Evolutionary conservation across 2,329 filamentous ascomycete genomes (phyloP).

Genomic region (Aspergillus neotritici): DNA sequence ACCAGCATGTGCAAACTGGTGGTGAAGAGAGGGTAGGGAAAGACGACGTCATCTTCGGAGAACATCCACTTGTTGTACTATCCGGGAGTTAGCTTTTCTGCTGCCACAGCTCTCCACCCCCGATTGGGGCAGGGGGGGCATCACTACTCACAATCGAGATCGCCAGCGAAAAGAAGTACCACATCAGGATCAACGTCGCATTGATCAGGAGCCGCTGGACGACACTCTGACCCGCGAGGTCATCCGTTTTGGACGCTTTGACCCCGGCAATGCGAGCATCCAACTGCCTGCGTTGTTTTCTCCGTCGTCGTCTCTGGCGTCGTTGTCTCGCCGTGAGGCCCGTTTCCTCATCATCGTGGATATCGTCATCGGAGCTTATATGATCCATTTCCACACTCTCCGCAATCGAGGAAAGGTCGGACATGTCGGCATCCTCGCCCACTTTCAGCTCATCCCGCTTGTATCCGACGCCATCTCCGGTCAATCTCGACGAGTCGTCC

Average conservation of each 20-base stretch:
- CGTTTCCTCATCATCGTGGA: slow-evolving; percentile 83
- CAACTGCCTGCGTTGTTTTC: slow-evolving; percentile 61
- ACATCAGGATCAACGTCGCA: slow-evolving; percentile 72
- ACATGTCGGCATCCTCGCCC: slow-evolving; percentile 33
- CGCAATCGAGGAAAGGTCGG: slow-evolving; percentile 39
- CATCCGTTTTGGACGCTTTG: slow-evolving; percentile 61
- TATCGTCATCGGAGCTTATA: slow-evolving; percentile 63
- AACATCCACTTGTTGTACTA: slow-evolving; percentile 99
- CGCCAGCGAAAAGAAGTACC: slow-evolving; percentile 88
- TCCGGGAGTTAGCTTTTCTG: background rate
- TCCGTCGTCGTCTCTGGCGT: slow-evolving; percentile 58
- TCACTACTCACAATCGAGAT: slow-evolving; percentile 73
- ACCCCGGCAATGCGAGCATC: slow-evolving; percentile 63
- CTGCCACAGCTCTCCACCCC: background rate
- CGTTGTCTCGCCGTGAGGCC: slow-evolving; percentile 72
- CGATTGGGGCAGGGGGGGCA: background rate
- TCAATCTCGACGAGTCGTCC: slow-evolving; percentile 25
- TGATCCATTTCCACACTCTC: slow-evolving; percentile 52
- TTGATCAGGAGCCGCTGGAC: slow-evolving; percentile 67
- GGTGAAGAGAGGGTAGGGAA: slow-evolving; percentile 90
- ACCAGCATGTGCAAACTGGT: slow-evolving; percentile 94
- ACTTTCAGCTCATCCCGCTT: slow-evolving; percentile 33
- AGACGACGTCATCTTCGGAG: slow-evolving; percentile 74
- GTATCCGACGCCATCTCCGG: slow-evolving; percentile 18
- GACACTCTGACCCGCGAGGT: slow-evolving; percentile 69